phyloP scores from a whole-genome alignment of 108 stramenopile species.

The Cyclotella sp. region DNA sequence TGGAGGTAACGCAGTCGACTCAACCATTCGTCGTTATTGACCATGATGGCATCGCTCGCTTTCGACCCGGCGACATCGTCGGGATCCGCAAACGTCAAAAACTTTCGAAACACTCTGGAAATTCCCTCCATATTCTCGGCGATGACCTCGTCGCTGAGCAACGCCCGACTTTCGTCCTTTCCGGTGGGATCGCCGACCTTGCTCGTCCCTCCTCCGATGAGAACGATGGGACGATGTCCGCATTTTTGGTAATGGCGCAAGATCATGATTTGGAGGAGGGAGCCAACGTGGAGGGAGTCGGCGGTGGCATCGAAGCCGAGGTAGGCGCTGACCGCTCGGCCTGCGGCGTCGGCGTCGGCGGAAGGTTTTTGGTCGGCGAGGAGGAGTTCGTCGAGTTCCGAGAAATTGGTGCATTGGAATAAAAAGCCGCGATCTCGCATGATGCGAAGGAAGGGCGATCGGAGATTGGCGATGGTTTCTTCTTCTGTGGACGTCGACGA shows the following conservation, averaged over 20 bases:
- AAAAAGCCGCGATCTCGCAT: conserved; percentile 90
- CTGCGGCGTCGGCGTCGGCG: conserved; percentile 14
- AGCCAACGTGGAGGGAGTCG: conserved; percentile 96
- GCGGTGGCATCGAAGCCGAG: conserved; percentile 99
- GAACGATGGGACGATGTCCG: conserved; percentile 91
- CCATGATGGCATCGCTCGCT: conserved; percentile 82
- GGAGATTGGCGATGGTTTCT: conserved; percentile 58
- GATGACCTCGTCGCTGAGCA: conserved; percentile 89
- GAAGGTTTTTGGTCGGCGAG: neutral
- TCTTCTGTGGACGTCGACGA: conserved; percentile 39
- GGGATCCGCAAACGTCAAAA: conserved; percentile 62
- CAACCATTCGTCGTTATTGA: conserved; percentile 98
- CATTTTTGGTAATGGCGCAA: conserved; percentile 90
- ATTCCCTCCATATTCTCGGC: conserved; percentile 83
- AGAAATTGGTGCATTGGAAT: conserved; percentile 85
- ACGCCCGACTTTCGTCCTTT: conserved; percentile 91
- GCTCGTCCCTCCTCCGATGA: conserved; percentile 96
- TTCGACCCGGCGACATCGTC: conserved; percentile 32
- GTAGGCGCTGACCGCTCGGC: conserved; percentile 72
- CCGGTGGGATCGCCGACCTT: conserved; percentile 99
- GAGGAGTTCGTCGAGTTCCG: conserved; percentile 67
- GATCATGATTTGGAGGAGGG: conserved; percentile 97
- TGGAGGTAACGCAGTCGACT: conserved; percentile 80
- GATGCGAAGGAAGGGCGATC: conserved; percentile 77
- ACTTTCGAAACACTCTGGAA: conserved; percentile 81